phyloP scores from a whole-genome alignment of 2,329 filamentous ascomycete genomes.

The Bipolaris victoriae region DNA sequence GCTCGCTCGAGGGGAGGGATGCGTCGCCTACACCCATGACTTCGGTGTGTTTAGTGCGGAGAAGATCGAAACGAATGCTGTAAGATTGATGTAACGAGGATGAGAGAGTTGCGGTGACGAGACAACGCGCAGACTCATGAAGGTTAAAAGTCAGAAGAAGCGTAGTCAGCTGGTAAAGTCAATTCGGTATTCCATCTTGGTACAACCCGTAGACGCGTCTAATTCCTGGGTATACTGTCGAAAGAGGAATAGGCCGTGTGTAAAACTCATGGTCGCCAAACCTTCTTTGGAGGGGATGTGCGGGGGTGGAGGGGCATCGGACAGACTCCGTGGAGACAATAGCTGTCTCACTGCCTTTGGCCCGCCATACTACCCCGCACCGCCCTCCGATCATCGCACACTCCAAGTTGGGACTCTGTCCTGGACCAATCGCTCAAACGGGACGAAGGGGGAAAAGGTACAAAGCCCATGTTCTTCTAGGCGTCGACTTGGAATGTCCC shows the following conservation, averaged over 20 bases:
- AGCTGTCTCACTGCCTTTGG: not conserved
- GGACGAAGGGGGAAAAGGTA: not conserved
- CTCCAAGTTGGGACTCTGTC: not conserved
- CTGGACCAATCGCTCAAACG: not conserved
- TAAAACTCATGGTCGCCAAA: conserved; percentile 14
- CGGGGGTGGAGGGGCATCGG: conserved; percentile 9
- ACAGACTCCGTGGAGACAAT: conserved; percentile 11
- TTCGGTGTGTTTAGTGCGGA: conserved; percentile 2
- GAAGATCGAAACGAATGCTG: not conserved
- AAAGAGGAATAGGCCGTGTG: not conserved
- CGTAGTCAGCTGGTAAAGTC: not conserved
- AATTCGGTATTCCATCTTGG: conserved; percentile 12
- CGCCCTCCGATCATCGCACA: not conserved
- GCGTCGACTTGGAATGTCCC: not conserved
- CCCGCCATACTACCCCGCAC: conserved; percentile 11
- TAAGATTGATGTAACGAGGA: not conserved
- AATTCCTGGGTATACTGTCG: not conserved
- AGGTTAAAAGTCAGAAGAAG: not conserved
- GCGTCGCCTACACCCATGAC: conserved; percentile 32
- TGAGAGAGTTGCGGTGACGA: not conserved
- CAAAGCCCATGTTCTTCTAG: too few species aligned
- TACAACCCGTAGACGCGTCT: conserved; percentile 8
- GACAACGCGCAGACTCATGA: not conserved
- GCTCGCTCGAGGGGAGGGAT: conserved; percentile 49
- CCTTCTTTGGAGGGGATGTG: conserved; percentile 15